A percentile compares a stretch with the other conserved stretches of the same genome.
Evolutionary conservation across 148 eudicot species (phyloP).

Genomic region (Cornus kousa): DNA sequence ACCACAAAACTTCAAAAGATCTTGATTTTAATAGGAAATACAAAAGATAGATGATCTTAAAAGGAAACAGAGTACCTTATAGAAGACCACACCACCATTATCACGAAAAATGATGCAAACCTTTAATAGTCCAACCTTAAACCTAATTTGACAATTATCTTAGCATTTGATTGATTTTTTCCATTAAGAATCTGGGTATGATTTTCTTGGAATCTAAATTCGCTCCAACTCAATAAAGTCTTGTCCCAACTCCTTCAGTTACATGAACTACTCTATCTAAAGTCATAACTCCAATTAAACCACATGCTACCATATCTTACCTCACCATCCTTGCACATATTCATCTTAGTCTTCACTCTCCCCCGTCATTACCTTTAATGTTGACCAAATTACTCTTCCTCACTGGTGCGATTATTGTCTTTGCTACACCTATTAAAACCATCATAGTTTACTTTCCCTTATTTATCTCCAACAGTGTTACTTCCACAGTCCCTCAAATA

Average conservation of each 20-base stretch:
- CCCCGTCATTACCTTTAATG: too few relatives aligned
- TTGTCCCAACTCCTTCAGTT: not conserved
- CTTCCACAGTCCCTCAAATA: too few relatives aligned
- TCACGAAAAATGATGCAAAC: not conserved
- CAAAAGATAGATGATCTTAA: not conserved
- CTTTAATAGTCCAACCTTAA: not conserved
- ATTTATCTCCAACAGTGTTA: too few relatives aligned
- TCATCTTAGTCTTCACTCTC: too few relatives aligned
- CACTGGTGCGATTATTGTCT: too few relatives aligned
- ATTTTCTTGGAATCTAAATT: not conserved
- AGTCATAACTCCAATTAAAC: too few relatives aligned
- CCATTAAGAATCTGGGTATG: not conserved
- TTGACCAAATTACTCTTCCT: too few relatives aligned
- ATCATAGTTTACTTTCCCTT: too few relatives aligned
- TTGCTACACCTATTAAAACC: too few relatives aligned
- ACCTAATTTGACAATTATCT: not conserved
- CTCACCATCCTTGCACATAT: too few relatives aligned
- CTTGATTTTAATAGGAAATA: conserved; percentile 1
- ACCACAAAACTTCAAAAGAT: not conserved
- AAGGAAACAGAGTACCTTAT: not conserved
- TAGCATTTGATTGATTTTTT: not conserved
- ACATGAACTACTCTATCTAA: not conserved
- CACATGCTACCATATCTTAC: too few relatives aligned
- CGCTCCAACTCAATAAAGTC: not conserved
- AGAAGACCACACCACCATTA: not conserved